These are phyloP conservation scores for Echria macrotheca DNA, from an alignment of 495 filamentous ascomycete species.

Conservation along the genomic window DNA sequence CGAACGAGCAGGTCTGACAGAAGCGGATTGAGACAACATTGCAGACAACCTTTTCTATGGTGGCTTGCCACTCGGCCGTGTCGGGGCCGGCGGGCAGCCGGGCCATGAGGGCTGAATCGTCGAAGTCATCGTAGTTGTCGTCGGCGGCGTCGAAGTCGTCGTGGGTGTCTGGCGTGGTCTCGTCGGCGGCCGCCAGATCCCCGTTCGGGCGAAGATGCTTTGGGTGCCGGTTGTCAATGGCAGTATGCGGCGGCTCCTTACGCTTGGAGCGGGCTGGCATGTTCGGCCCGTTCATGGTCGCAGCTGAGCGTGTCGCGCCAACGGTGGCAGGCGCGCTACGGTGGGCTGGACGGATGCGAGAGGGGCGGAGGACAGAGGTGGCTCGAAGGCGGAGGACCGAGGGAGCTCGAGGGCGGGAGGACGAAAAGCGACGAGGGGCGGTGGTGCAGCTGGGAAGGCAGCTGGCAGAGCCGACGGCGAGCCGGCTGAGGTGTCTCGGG, in stretches of 20 bases:
- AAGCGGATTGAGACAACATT: constrained; percentile 97
- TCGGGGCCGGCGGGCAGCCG: constrained; percentile 58
- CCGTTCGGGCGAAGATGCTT: constrained; percentile 48
- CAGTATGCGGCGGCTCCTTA: constrained; percentile 37
- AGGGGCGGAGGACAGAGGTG: not conserved
- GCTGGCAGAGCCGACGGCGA: not conserved
- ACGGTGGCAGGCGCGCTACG: not conserved
- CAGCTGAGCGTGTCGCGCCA: constrained; percentile 6
- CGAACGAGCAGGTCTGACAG: constrained; percentile 97
- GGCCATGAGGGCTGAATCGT: constrained; percentile 30
- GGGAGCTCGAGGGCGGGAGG: not conserved
- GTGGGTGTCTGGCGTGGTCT: constrained; percentile 40
- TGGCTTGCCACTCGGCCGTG: constrained; percentile 93
- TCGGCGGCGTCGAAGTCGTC: constrained; percentile 36
- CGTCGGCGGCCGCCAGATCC: constrained; percentile 37
- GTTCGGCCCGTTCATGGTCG: constrained; percentile 37
- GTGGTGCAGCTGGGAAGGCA: not conserved
- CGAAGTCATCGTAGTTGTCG: constrained; percentile 35
- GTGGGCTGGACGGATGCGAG: too few species aligned
- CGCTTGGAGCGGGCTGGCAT: constrained; percentile 42
- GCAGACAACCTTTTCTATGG: constrained; percentile 86
- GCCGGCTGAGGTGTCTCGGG: not conserved
- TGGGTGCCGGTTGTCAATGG: constrained; percentile 37
- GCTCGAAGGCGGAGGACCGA: not conserved
- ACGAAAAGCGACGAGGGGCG: not conserved